Base-by-base conservation (phyloP, 371 early-diverging fungal genomes). In the Amoeboaphelidium protococcarum region DNA sequence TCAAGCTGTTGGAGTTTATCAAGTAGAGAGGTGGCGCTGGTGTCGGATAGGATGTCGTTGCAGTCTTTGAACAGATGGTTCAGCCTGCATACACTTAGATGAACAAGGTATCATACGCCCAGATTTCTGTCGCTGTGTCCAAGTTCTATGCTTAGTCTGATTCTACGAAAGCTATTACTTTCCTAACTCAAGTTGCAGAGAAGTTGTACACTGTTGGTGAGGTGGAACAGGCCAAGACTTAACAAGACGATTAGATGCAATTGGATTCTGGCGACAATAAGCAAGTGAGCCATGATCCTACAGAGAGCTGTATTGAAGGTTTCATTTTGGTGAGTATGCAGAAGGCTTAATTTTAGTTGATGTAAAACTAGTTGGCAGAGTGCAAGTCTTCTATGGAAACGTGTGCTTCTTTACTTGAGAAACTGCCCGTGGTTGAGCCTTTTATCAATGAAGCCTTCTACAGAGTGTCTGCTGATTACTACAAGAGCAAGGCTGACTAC, bases 401-500 rank as follows among this genome's bases (percentile, higher is more conserved):
- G 51, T 76, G 82, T 54, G 82, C 84, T 55, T 76, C 74, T 62
- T 64, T 73, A 51, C 67, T 94, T 42, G 88, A 87, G 46, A 49
- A 58, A 23, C 73, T 90, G 52, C 68, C 78, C 44, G 70, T 70
- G 13, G 82, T 82, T 4, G 89, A 90, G 25, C 77, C 88, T 0
- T 71, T 76, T 23, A 82, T 96, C 55, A 75, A 86, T 52, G 89
- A 91, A 23, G 74, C 75, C 55, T 91, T 82, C 54, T 92, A 91
- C 57, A 78, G 88, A 37, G 87, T 92, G 31, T 72, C 82, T 49
- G 82, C 94, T 3, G 90, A 91, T 50, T 92, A 80, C 63, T 82
- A 86, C 67, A 94, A 94, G 74, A 80, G 80, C 47, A 82, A 85
- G 58, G 80, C 82, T 0, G 74, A 76, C 24, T 94, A 82, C 63